phyloP scores from a whole-genome alignment of 306 rosid species.

The Argentina anserina region DNA sequence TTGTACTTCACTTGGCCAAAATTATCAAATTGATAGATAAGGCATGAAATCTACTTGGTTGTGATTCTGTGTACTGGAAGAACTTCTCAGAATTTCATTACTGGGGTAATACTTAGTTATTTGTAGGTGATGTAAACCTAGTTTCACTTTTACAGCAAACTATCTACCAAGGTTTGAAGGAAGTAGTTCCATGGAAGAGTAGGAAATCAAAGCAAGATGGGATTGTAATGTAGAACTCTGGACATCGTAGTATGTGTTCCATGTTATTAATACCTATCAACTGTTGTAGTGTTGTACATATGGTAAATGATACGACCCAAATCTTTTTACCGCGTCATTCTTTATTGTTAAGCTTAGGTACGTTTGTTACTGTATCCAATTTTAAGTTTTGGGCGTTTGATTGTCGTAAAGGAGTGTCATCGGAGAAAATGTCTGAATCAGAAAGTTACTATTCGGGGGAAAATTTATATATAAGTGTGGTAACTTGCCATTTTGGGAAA shows the following conservation, averaged over 20 bases:
- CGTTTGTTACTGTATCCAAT: no score
- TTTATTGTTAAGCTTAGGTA: no score
- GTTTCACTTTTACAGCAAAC: constrained; percentile 39
- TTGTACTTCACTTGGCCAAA: background rate
- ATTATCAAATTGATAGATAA: background rate
- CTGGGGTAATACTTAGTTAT: background rate
- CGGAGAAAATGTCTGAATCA: no score
- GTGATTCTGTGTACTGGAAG: background rate
- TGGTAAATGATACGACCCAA: no score
- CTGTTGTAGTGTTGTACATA: constrained; percentile 6
- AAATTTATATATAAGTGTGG: no score
- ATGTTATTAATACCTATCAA: constrained; percentile 16
- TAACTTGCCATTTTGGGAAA: no score
- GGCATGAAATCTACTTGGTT: background rate
- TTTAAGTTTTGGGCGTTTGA: no score
- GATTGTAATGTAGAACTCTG: constrained; percentile 7
- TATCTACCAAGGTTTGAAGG: constrained; percentile 58
- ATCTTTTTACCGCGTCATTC: no score
- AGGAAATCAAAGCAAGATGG: constrained; percentile 47
- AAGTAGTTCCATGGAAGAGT: constrained; percentile 61
- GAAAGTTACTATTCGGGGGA: no score
- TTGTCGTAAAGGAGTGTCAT: no score
- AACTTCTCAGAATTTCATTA: background rate
- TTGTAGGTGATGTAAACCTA: background rate
- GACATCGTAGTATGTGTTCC: constrained; percentile 5